phyloP scores from a whole-genome alignment of 192 early-diverging fungal species.

The Glomus cerebriforme region DNA sequence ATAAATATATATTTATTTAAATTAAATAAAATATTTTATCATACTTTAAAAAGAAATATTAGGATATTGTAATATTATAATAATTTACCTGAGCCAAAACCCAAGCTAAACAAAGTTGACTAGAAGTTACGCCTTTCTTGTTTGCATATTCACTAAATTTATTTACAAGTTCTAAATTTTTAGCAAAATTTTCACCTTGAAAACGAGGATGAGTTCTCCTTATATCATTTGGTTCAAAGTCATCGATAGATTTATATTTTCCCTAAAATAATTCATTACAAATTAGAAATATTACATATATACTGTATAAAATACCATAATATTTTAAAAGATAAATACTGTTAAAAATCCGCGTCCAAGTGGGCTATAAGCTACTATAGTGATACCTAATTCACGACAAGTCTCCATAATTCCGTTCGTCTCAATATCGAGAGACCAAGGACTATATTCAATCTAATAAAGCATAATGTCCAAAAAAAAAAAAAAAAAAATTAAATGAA shows the following conservation, averaged over 20 bases:
- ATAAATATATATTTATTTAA: too few species aligned
- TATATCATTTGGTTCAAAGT: constrained; percentile 57
- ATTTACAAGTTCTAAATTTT: constrained; percentile 65
- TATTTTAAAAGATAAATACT: constrained; percentile 1
- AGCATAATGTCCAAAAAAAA: background rate
- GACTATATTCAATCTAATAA: constrained; percentile 1
- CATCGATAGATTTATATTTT: constrained; percentile 53
- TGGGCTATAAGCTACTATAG: constrained; percentile 76
- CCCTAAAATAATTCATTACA: constrained; percentile 65
- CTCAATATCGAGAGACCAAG: constrained; percentile 40
- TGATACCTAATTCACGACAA: constrained; percentile 79
- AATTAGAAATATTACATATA: constrained; percentile 45
- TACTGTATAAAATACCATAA: too few species aligned
- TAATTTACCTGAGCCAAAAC: constrained; percentile 67
- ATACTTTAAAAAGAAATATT: too few species aligned
- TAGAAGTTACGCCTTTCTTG: constrained; percentile 51
- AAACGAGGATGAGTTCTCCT: constrained; percentile 58
- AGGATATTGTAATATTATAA: too few species aligned
- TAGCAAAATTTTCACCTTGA: too few species aligned
- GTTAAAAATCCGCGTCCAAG: constrained; percentile 73
- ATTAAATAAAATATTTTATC: too few species aligned
- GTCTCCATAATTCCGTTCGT: constrained; percentile 64
- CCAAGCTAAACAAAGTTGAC: constrained; percentile 68
- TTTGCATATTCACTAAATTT: constrained; percentile 50
- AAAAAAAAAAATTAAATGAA: background rate